Evolutionary conservation across 306 rosid genomes (phyloP).

Genomic region (Cicer yamashitae): DNA sequence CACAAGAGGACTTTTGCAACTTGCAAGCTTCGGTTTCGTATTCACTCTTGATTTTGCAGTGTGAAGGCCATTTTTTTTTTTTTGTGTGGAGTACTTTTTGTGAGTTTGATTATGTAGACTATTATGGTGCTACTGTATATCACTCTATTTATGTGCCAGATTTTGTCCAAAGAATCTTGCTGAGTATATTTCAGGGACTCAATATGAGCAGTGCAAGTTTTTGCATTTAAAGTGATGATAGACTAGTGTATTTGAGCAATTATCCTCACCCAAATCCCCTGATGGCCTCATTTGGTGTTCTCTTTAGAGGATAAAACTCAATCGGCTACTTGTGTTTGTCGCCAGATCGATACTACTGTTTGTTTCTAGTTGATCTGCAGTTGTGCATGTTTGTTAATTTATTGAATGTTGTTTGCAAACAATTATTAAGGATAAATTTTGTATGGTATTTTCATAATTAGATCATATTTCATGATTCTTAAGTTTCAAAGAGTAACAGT

Average conservation of each 20-base stretch:
- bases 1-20: slow-evolving; percentile 34
- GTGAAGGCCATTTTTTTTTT: slow-evolving; percentile 41
- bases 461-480: background rate
- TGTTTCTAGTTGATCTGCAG: slow-evolving; percentile 31
- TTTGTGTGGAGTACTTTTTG: slow-evolving; percentile 29
- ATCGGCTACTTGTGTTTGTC: slow-evolving; percentile 2
- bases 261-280: slow-evolving; percentile 19
- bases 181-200: slow-evolving; percentile 27
- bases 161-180: slow-evolving; percentile 37
- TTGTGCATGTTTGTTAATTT: slow-evolving; percentile 34
- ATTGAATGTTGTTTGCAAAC: background rate
- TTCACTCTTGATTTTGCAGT: slow-evolving; percentile 32
- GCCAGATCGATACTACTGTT: slow-evolving; percentile 37
- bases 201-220: slow-evolving; percentile 15
- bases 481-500: background rate
- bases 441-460: slow-evolving; percentile 11
- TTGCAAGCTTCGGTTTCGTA: slow-evolving; percentile 40
- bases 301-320: slow-evolving; percentile 15
- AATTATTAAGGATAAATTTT: background rate
- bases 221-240: slow-evolving; percentile 31
- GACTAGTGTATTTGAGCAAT: background rate
- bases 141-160: slow-evolving; percentile 17
- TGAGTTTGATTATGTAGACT: slow-evolving; percentile 39
- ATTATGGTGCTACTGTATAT: slow-evolving; percentile 40
- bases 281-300: background rate